Conservation (phyloP, 805 yeast genomes). For the Ascoidea rubescens region DNA sequence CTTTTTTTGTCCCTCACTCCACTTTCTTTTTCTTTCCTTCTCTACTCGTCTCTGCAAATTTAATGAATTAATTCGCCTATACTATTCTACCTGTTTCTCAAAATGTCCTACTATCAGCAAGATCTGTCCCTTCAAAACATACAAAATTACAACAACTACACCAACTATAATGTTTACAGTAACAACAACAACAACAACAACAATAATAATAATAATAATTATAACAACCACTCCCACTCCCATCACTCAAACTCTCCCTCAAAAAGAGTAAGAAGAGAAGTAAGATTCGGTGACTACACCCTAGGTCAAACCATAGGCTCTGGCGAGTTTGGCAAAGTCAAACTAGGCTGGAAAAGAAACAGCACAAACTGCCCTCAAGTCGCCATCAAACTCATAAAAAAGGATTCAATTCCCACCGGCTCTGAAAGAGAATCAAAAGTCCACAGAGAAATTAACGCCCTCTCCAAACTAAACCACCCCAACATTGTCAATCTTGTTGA, state of each 20-base stretch:
- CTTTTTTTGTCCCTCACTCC: no score
- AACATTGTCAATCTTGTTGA: constrained; percentile 86
- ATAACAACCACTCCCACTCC: neutral
- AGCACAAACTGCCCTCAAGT: constrained; percentile 71
- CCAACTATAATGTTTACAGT: no score
- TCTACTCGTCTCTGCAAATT: no score
- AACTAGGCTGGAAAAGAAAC: constrained; percentile 88
- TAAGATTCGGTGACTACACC: constrained; percentile 79
- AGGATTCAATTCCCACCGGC: constrained; percentile 79
- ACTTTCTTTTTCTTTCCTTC: no score
- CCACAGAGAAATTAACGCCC: constrained; percentile 84
- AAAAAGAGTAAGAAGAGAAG: constrained; percentile 38
- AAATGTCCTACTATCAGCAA: neutral
- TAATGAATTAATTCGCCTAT: no score
- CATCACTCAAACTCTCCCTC: neutral
- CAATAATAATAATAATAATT: no score
- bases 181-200: neutral
- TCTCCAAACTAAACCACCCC: constrained; percentile 79
- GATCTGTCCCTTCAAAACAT: no score
- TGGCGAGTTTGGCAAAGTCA: constrained; percentile 97
- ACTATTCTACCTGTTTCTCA: no score
- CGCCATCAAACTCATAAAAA: constrained; percentile 82
- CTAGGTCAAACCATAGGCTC: constrained; percentile 92
- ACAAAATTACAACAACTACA: no score
- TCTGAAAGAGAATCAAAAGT: constrained; percentile 80